Base-by-base conservation (phyloP, 257 asterid species). In the Capsicum pubescens region DNA sequence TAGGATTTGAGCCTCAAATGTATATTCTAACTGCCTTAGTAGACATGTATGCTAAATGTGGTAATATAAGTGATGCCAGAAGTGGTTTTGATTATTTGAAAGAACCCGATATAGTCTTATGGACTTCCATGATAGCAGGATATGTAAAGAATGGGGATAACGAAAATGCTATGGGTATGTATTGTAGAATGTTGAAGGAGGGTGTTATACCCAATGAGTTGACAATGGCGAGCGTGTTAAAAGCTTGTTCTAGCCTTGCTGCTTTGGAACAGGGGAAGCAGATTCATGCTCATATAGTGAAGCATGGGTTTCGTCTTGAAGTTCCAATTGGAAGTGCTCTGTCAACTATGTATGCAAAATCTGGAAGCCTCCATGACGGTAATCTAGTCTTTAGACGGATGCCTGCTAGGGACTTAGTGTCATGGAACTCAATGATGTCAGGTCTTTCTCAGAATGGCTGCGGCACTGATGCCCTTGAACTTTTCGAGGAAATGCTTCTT, bases 341-440 rank as follows among this genome's bases (percentile, higher is more conserved):
- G 63, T 90, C 97, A 17, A 92, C 97, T 60, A 95, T 95, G 98
- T 95, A 94, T 59, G 87, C 95, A 8, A 95, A 95, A 52, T 93
- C 98, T 76, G 98, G 98, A 77, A 90, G 90, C 86, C 93, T 92
- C 12, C 84, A 83, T 39, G 95, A 95, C 42, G 93, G 94, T 46
- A 81, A 90, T 77, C 57, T 83, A 14, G 93, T 90, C 61, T 95
- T 95, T 79, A 82, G 87, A 80, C 90, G 94, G 67, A 93, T 93
- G 98, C 95, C 97, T 9, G 86, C 89, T 12, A 87, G 93, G 86
- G 98, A 93, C 80, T 94, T 93, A 21, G 92, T 90, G 55, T 89
- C 98, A 9, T 95, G 98, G 98, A 95, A 95, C 76, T 90, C 98
- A 12, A 95, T 95, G 98, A 92, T 95, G 82, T 95, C 98, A 1